phyloP scores from a whole-genome alignment of 768 basidiomycete genomes.

The Psilocybe azurescens region DNA sequence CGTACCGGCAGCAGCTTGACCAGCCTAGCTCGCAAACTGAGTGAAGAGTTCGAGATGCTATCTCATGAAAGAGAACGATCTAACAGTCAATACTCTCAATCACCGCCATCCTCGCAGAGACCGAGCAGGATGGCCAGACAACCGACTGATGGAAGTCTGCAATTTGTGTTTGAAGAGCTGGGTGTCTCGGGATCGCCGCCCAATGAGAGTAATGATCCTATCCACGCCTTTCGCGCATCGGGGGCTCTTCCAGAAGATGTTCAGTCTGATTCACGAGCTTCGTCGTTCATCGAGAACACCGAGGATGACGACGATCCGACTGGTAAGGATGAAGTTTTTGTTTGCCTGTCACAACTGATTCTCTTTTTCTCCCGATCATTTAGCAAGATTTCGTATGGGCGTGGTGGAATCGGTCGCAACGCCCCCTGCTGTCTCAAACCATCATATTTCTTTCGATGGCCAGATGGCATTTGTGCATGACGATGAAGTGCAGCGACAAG shows the following conservation, averaged over 20 bases:
- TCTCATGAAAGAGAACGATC: conserved; percentile 32
- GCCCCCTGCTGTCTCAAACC: conserved; percentile 48
- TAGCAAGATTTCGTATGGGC: conserved; percentile 56
- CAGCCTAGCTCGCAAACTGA: conserved; percentile 54
- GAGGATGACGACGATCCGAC: conserved; percentile 47
- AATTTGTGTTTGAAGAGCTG: conserved; percentile 45
- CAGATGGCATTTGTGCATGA: conserved; percentile 34
- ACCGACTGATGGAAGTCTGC: conserved; percentile 37
- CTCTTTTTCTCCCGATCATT: background rate
- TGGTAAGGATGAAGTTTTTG: conserved; percentile 31
- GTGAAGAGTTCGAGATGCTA: conserved; percentile 53
- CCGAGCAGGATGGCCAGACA: conserved; percentile 18
- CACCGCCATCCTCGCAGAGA: conserved; percentile 19
- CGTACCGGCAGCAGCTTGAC: conserved; percentile 49
- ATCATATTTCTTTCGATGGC: conserved; percentile 45
- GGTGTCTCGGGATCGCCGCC: conserved; percentile 29
- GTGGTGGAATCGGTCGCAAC: conserved; percentile 55
- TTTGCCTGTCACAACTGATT: background rate
- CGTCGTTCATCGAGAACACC: conserved; percentile 40
- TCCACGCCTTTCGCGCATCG: conserved; percentile 44
- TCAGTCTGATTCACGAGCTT: conserved; percentile 43
- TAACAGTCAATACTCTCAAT: conserved; percentile 36
- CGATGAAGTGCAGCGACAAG: conserved; percentile 12
- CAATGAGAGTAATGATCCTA: conserved; percentile 25
- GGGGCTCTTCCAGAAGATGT: conserved; percentile 56